A percentile compares a stretch with the other conserved stretches of the same genome.
phyloP scores from a whole-genome alignment of 306 rosid genomes.

The Fragaria ananassa region DNA sequence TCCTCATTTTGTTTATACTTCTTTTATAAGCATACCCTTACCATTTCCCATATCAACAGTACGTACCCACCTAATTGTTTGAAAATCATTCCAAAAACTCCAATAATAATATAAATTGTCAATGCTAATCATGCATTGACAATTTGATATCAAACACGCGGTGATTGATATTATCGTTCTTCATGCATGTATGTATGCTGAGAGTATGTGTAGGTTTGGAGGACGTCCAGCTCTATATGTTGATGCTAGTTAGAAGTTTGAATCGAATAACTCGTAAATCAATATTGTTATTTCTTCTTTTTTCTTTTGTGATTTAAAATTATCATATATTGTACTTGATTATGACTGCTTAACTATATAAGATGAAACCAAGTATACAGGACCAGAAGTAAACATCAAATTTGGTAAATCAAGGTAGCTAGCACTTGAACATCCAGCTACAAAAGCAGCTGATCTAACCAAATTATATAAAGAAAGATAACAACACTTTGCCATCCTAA shows the following conservation, averaged over 20 bases:
- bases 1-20: neutral
- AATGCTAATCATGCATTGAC: neutral
- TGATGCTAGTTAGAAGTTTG: too few relatives aligned
- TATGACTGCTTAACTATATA: neutral
- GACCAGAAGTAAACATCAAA: slow-evolving; percentile 10
- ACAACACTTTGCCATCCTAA: neutral
- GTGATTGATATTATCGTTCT: too few relatives aligned
- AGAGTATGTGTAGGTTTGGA: too few relatives aligned
- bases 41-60: neutral
- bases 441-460: neutral
- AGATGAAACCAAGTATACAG: neutral
- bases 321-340: neutral
- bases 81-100: neutral
- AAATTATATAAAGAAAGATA: neutral
- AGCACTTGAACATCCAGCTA: neutral
- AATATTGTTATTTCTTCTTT: too few relatives aligned
- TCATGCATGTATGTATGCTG: too few relatives aligned
- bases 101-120: neutral
- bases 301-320: too few relatives aligned
- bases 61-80: neutral
- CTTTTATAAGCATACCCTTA: neutral
- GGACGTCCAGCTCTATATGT: too few relatives aligned
- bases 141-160: too few relatives aligned
- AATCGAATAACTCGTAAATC: too few relatives aligned
- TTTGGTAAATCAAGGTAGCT: slow-evolving; percentile 1